Base-by-base conservation (phyloP, 208 protist genomes). In the Pavlovales sp. region DNA sequence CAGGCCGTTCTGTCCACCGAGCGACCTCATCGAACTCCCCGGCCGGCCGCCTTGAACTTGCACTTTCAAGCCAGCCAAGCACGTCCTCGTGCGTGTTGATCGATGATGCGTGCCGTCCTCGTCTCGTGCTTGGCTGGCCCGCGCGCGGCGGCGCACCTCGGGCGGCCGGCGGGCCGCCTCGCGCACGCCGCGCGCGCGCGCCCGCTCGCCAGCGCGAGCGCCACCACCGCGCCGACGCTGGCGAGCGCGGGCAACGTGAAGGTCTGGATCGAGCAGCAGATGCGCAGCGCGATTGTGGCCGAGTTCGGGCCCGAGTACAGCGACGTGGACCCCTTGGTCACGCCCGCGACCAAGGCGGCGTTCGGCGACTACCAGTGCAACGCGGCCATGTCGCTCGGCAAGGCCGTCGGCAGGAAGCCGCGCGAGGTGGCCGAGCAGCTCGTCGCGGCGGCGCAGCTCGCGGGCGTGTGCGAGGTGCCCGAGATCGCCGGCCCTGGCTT, bases 401-500 rank as follows among this genome's bases (percentile, higher is more conserved):
- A 40, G 30, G 22, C 22, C 57, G 40, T 36, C 7, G 32, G 76
- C 32, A 87, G 79, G 83, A 28, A 0, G 37, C 82, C 82, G 0
- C 32, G 38, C 2, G 83, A 57, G 39, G 83, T 87, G 7, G 83
- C 83, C 7, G 39, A 42, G 26, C 2, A 28, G 67, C 83, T 87
- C 39, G 57, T 37, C 10, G 41, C 10, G 39, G 38, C 37, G 11
- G 38, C 38, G 22, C 1, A 78, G 39, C 30, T 87, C 2, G 83
- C 96, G 91, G 93, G 96, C 76, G 78, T 97, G 44, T 97, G 97
- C 90, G 92, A 90, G 40, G 90, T 90, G 34, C 95, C 96, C 89
- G 94, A 96, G 83, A 94, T 96, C 22, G 96, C 95, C 39, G 67
- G 92, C 57, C 94, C 96, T 86, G 97, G 97, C 57, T 98, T 98